Percentiles rank a stretch among this genome's conserved stretches.
Evolutionary conservation across 495 filamentous ascomycete genomes (phyloP).

Genomic region (Letharia columbiana): DNA sequence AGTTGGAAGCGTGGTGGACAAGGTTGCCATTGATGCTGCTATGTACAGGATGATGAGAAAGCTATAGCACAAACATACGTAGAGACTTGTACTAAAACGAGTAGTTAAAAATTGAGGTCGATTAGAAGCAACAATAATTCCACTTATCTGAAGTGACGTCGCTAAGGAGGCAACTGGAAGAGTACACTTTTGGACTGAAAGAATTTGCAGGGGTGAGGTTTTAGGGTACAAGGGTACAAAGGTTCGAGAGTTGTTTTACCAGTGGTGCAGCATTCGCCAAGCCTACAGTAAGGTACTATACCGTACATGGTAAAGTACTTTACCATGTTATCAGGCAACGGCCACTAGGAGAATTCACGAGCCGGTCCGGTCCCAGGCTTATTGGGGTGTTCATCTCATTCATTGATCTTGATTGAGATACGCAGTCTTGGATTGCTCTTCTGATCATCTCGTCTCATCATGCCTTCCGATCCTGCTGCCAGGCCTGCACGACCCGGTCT

Average conservation of each 20-base stretch:
- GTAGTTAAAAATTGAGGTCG: neutral
- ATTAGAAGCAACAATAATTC: neutral
- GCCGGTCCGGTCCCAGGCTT: no score
- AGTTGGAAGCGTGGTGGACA: slow-evolving; percentile 38
- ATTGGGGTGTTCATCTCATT: no score
- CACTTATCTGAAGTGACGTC: neutral
- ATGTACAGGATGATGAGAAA: slow-evolving; percentile 4
- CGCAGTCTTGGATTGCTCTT: neutral
- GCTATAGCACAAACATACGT: neutral
- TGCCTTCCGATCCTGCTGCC: slow-evolving; percentile 7
- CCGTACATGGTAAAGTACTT: no score
- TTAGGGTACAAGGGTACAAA: no score
- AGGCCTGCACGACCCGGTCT: slow-evolving; percentile 32
- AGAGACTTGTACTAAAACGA: neutral
- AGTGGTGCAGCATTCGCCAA: no score
- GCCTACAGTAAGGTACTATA: no score
- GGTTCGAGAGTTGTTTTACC: no score
- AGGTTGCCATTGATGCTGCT: slow-evolving; percentile 35
- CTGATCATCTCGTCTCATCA: neutral
- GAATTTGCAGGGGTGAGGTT: no score
- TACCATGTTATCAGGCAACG: neutral
- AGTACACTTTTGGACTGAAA: no score
- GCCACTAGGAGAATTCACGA: neutral
- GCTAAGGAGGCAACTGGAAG: neutral
- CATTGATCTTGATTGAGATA: no score